A percentile compares a stretch with the other conserved stretches of the same genome.
Evolutionary conservation across 2,329 filamentous ascomycete species (phyloP).

Genomic region (Colletotrichum lupini): DNA sequence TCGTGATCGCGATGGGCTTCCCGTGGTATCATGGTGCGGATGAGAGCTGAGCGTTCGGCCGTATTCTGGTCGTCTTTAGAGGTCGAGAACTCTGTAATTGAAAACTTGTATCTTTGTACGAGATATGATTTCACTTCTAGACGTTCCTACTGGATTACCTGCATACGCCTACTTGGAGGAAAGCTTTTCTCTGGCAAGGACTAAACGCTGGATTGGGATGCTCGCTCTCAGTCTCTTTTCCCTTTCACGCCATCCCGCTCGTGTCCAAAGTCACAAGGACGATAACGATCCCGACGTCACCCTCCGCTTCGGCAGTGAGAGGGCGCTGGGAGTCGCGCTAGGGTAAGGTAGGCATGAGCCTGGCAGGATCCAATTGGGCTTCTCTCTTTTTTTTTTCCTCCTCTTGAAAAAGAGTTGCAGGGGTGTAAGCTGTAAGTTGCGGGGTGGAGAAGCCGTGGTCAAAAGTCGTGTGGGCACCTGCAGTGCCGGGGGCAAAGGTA

Average conservation of each 20-base stretch:
- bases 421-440: slow-evolving; percentile 1
- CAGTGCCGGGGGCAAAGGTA: no score
- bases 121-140: no score
- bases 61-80: no score
- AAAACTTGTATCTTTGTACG: no score
- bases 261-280: not conserved
- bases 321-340: not conserved
- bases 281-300: not conserved
- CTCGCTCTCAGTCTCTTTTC: no score
- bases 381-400: no score
- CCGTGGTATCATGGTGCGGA: not conserved
- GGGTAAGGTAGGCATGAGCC: not conserved
- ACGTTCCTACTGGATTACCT: no score
- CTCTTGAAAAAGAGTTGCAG: not conserved
- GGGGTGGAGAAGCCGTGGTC: slow-evolving; percentile 18
- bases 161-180: no score
- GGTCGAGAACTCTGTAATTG: no score
- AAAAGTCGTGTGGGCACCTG: not conserved
- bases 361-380: not conserved
- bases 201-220: not conserved
- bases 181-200: no score
- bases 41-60: no score
- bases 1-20: not conserved
- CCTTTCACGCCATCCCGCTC: not conserved
- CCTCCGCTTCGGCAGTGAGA: slow-evolving; percentile 1